phyloP scores from a whole-genome alignment of 306 rosid genomes.

The Sesbania bispinosa region DNA sequence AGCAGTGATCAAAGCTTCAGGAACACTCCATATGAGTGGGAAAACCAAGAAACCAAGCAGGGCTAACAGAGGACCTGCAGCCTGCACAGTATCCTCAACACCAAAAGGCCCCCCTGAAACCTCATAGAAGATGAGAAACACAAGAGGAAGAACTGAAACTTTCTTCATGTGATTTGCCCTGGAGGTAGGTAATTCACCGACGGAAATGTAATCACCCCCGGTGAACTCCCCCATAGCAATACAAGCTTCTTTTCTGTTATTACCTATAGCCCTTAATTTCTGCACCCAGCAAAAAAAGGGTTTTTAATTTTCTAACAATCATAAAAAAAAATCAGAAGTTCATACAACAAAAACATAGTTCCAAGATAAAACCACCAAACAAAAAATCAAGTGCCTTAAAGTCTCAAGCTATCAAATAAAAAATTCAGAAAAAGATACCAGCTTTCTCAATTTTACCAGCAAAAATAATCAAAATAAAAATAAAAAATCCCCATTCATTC shows the following conservation, averaged over 20 bases:
- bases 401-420: not conserved
- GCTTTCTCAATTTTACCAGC: not conserved
- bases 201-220: conserved; percentile 37
- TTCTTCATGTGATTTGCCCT: conserved; percentile 42
- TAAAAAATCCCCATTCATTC: not conserved
- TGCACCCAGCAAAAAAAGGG: conserved; percentile 35
- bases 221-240: conserved; percentile 51
- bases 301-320: not conserved
- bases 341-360: not conserved
- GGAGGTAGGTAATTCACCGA: conserved; percentile 49
- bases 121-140: conserved; percentile 93
- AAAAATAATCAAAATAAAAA: too few relatives aligned
- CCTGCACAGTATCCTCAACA: conserved; percentile 75
- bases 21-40: conserved; percentile 90
- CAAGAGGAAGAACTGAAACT: conserved; percentile 75
- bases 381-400: not conserved
- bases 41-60: conserved; percentile 74
- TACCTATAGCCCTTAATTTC: conserved; percentile 47
- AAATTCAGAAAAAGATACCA: not conserved
- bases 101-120: conserved; percentile 98
- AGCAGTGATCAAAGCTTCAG: conserved; percentile 88
- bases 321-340: not conserved
- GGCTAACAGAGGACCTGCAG: conserved; percentile 92
- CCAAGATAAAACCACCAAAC: not conserved
- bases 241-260: conserved; percentile 45